Conservation (phyloP, 176 grass and related monocot genomes). For the Oryza longistaminata region DNA sequence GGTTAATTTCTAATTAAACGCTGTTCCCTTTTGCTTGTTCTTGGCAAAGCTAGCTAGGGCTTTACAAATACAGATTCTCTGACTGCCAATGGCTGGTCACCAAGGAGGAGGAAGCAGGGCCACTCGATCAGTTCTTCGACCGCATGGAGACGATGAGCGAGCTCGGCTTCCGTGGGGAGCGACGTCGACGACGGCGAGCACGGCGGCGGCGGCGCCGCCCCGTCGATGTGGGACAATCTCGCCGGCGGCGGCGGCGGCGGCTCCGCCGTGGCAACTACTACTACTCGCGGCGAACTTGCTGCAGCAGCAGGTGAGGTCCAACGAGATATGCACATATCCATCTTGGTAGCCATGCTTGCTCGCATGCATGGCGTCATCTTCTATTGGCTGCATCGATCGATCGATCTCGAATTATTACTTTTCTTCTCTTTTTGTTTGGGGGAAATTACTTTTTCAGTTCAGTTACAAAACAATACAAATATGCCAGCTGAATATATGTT, state of each 20-base stretch:
- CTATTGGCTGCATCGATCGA: not conserved
- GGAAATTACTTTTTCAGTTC: not conserved
- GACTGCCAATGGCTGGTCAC: not conserved
- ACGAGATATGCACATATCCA: not conserved
- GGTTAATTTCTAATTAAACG: not conserved
- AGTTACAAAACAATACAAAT: not conserved
- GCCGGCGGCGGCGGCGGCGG: not conserved
- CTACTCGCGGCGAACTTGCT: not conserved
- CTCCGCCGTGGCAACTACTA: not conserved
- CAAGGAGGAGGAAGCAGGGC: not conserved
- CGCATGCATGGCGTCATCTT: not conserved
- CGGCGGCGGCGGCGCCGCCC: not conserved
- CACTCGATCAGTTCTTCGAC: not conserved
- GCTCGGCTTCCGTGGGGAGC: not conserved
- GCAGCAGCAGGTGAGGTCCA: not conserved
- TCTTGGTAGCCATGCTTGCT: not conserved
- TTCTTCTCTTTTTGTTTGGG: not conserved
- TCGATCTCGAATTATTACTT: not conserved
- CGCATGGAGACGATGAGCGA: conserved; percentile 15
- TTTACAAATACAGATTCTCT: not conserved
- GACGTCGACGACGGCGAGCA: not conserved
- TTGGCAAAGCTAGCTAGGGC: not conserved
- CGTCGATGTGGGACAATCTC: not conserved
- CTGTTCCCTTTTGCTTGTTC: not conserved
- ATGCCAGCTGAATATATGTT: not conserved